Percentiles rank a stretch among this genome's conserved stretches.
Evolutionary conservation across 2,329 filamentous ascomycete species (phyloP).

Genomic region (Aureobasidium pullulans): DNA sequence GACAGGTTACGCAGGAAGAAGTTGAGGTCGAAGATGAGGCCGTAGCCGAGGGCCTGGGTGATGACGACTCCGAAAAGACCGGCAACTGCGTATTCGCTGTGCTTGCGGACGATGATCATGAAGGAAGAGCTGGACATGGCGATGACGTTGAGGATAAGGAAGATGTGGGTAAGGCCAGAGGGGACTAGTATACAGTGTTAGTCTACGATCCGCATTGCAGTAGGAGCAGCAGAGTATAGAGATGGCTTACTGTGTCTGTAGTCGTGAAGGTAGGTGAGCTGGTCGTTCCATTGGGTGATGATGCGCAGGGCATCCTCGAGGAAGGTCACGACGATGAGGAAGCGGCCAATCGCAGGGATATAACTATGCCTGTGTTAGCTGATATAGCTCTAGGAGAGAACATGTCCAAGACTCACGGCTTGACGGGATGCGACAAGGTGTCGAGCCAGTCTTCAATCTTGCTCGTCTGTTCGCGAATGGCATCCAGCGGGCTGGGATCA

Average conservation of each 20-base stretch:
- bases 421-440: slow-evolving; percentile 78
- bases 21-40: slow-evolving; percentile 97
- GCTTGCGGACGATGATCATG: slow-evolving; percentile 84
- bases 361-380: slow-evolving; percentile 51
- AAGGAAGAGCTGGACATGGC: slow-evolving; percentile 76
- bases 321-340: slow-evolving; percentile 97
- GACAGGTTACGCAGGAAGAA: slow-evolving; percentile 99
- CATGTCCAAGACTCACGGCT: slow-evolving; percentile 65
- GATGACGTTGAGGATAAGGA: slow-evolving; percentile 83
- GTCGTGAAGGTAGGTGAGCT: slow-evolving; percentile 85
- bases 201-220: slow-evolving; percentile 2
- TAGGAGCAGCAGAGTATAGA: slow-evolving; percentile 26
- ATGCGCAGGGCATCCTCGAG: slow-evolving; percentile 94
- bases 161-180: slow-evolving; percentile 78
- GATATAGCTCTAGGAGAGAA: neutral
- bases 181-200: slow-evolving; percentile 55
- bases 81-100: slow-evolving; percentile 85
- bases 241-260: slow-evolving; percentile 77
- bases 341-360: slow-evolving; percentile 89
- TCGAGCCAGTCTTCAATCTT: slow-evolving; percentile 96
- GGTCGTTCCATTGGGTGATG: slow-evolving; percentile 94
- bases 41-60: slow-evolving; percentile 90
- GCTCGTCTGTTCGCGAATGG: slow-evolving; percentile 89
- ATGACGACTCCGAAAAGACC: slow-evolving; percentile 88
- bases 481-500: slow-evolving; percentile 73